A percentile compares a stretch with the other conserved stretches of the same genome.
Conservation (phyloP, 441 rosid species). For the Populus tomentosa region DNA sequence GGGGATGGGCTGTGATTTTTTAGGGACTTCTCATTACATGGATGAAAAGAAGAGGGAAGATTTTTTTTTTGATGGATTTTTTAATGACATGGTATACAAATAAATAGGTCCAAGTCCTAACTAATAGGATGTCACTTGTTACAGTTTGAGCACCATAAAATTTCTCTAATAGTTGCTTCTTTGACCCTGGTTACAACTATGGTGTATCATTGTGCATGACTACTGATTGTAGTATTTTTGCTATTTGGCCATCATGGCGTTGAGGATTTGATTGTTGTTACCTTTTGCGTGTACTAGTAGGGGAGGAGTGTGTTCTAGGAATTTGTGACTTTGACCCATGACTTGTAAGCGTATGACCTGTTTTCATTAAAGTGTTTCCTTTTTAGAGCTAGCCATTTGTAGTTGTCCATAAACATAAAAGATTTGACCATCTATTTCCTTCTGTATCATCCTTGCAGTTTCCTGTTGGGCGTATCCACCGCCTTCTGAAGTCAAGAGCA, state of each 20-base stretch:
- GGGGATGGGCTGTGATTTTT: too few relatives aligned
- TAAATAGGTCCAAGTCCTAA: too few relatives aligned
- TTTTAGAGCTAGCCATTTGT: not conserved
- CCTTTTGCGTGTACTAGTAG: not conserved
- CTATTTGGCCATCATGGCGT: not conserved
- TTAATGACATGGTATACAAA: not conserved
- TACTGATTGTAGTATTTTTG: not conserved
- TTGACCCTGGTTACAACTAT: not conserved
- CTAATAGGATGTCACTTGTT: not conserved
- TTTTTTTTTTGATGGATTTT: not conserved
- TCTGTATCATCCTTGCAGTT: not conserved
- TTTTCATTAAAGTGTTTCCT: not conserved
- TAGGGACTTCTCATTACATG: not conserved
- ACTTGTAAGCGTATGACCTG: not conserved
- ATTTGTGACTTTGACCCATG: not conserved
- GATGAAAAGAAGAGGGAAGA: not conserved
- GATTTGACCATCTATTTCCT: not conserved
- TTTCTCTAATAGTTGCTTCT: not conserved
- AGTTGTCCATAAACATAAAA: not conserved
- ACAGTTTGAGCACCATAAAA: not conserved
- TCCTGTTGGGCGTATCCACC: too few relatives aligned
- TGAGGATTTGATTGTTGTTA: not conserved
- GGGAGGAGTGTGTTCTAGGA: not conserved
- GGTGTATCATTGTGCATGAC: not conserved
- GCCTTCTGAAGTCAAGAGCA: too few relatives aligned